Evolutionary conservation across 2,329 filamentous ascomycete genomes (phyloP).

Genomic region (Arthroderma sp.): DNA sequence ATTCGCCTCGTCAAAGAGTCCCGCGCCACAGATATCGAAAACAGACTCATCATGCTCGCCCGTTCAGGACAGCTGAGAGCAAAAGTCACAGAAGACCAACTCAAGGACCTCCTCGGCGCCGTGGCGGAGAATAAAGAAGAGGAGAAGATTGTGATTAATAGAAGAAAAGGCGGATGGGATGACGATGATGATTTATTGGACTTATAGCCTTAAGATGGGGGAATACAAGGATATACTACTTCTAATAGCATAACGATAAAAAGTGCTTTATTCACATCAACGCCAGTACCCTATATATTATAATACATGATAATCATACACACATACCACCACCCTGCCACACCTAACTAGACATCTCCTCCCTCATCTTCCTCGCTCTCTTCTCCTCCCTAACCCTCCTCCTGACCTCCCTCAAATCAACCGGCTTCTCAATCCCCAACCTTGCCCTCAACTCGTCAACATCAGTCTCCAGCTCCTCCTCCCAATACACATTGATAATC

Average conservation of each 20-base stretch:
- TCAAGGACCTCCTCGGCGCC: slow-evolving; percentile 80
- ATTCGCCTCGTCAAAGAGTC: slow-evolving; percentile 93
- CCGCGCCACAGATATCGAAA: slow-evolving; percentile 81
- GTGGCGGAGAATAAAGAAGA: slow-evolving; percentile 62
- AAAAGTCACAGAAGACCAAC: slow-evolving; percentile 82
- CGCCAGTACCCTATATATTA: background rate
- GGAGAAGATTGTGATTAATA: slow-evolving; percentile 73
- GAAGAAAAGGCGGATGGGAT: slow-evolving; percentile 74
- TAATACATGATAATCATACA: background rate
- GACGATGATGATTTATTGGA: slow-evolving; percentile 53
- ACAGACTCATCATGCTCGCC: slow-evolving; percentile 82
- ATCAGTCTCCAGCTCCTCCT: slow-evolving; percentile 78
- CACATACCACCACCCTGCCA: background rate
- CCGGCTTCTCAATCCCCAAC: slow-evolving; percentile 75
- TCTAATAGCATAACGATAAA: background rate
- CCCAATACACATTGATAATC: slow-evolving; percentile 95
- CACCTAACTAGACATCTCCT: slow-evolving; percentile 4
- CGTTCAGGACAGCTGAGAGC: slow-evolving; percentile 70
- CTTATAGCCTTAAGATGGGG: slow-evolving; percentile 15
- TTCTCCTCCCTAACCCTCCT: slow-evolving; percentile 55
- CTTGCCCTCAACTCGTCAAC: slow-evolving; percentile 60
- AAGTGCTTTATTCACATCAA: background rate
- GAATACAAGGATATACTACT: background rate
- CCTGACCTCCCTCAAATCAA: slow-evolving; percentile 68
- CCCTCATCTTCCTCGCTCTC: slow-evolving; percentile 37